A percentile compares a stretch with the other conserved stretches of the same genome.
These are phyloP conservation scores for Nemania sp. DNA, from an alignment of 2,329 filamentous ascomycete genomes.

Conservation along the genomic window DNA sequence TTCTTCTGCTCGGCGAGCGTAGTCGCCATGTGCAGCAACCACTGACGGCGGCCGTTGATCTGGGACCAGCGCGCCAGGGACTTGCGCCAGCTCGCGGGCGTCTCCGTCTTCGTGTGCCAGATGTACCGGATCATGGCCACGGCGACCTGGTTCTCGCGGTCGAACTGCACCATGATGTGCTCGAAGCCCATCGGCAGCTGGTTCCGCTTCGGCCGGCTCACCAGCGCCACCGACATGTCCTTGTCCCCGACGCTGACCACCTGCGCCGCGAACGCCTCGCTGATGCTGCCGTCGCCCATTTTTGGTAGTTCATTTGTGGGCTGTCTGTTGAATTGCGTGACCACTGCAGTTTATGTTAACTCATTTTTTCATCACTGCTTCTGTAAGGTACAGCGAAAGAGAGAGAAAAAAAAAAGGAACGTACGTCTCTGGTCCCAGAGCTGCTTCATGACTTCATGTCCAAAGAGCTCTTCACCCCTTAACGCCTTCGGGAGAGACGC, in stretches of 20 bases:
- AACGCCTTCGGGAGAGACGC: conserved; percentile 10
- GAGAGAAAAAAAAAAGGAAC: too few relatives aligned
- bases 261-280: conserved; percentile 20
- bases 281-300: conserved; percentile 23
- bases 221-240: conserved; percentile 28
- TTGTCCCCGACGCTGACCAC: conserved; percentile 24
- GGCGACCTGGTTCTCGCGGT: conserved; percentile 17
- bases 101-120: conserved; percentile 21
- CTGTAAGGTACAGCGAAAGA: too few relatives aligned
- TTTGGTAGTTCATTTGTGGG: conserved; percentile 16
- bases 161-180: conserved; percentile 22
- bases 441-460: conserved; percentile 24
- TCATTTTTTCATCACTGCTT: too few relatives aligned
- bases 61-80: conserved; percentile 24
- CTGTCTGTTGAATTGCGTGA: conserved; percentile 20
- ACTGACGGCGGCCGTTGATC: conserved; percentile 26
- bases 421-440: conserved; percentile 29
- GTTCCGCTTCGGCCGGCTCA: conserved; percentile 24
- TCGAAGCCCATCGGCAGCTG: conserved; percentile 26
- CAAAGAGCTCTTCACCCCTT: conserved; percentile 19
- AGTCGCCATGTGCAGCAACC: conserved; percentile 20
- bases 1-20: conserved; percentile 12
- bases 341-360: conserved; percentile 19
- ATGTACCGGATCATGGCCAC: conserved; percentile 25
- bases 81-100: conserved; percentile 26